Evolutionary conservation across 2,329 filamentous ascomycete genomes (phyloP).

Genomic region (Sarocladium kiliense): DNA sequence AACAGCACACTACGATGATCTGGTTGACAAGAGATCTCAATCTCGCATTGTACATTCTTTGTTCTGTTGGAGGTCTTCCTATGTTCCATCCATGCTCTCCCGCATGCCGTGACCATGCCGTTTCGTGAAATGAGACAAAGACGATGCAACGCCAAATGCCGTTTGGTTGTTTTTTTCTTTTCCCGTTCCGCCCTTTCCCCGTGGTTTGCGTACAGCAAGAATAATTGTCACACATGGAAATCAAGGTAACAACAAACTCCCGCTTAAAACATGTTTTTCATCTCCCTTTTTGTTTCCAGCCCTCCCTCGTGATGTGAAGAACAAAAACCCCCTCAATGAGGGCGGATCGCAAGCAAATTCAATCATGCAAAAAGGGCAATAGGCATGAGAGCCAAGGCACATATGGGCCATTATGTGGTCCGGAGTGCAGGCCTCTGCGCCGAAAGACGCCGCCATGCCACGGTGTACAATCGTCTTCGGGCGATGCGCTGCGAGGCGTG

Average conservation of each 20-base stretch:
- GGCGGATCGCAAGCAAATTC: slow-evolving; percentile 3
- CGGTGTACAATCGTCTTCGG: slow-evolving; percentile 33
- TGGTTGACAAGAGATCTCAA: background rate
- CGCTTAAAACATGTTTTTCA: slow-evolving; percentile 1
- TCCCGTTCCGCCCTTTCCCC: background rate
- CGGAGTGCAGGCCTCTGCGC: background rate
- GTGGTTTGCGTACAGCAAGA: slow-evolving; percentile 1
- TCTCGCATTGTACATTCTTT: slow-evolving; percentile 3
- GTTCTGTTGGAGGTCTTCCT: background rate
- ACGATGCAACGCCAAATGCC: slow-evolving; percentile 6
- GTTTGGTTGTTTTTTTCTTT: background rate
- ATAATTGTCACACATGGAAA: slow-evolving; percentile 9
- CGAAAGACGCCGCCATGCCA: slow-evolving; percentile 27
- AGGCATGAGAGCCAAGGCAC: background rate
- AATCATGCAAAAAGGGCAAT: background rate
- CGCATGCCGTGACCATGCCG: slow-evolving; percentile 4
- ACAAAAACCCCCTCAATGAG: background rate
- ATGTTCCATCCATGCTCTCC: slow-evolving; percentile 1
- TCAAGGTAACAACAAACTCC: slow-evolving; percentile 8
- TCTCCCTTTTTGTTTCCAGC: background rate
- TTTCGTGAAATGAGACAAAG: background rate
- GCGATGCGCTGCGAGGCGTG: slow-evolving; percentile 22
- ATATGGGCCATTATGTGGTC: background rate
- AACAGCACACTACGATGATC: too few relatives aligned
- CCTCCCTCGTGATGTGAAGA: background rate